phyloP scores from a whole-genome alignment of 1,139 yeast genomes.

The Diutina neorugosa region DNA sequence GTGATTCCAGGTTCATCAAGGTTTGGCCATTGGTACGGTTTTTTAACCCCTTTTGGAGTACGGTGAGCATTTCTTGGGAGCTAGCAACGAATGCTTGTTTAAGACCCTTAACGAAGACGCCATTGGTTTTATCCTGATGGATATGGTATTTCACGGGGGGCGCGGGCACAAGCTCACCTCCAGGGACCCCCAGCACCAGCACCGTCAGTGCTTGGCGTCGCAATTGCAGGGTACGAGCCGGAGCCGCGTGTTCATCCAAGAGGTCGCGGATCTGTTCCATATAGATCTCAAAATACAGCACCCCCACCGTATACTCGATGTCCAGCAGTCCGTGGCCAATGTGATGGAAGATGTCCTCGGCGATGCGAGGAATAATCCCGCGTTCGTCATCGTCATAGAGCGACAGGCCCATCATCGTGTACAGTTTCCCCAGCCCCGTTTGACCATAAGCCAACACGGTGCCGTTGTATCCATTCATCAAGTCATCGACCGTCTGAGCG shows the following conservation, averaged over 20 bases:
- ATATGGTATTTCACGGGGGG: constrained; percentile 28
- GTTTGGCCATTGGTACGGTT: constrained; percentile 52
- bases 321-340: constrained; percentile 39
- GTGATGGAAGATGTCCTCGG: constrained; percentile 49
- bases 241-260: constrained; percentile 12
- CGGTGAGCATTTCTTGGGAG: constrained; percentile 44
- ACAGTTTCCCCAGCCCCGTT: constrained; percentile 80
- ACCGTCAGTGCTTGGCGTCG: background rate
- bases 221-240: background rate
- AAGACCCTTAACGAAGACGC: constrained; percentile 61
- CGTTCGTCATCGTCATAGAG: constrained; percentile 21
- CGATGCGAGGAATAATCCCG: constrained; percentile 69
- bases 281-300: constrained; percentile 73
- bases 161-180: background rate
- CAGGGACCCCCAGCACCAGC: background rate
- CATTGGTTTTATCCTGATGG: constrained; percentile 55
- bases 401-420: constrained; percentile 44
- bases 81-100: constrained; percentile 49
- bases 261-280: constrained; percentile 69
- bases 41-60: constrained; percentile 44
- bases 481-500: constrained; percentile 48
- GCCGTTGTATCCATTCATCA: constrained; percentile 73
- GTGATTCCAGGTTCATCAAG: constrained; percentile 62
- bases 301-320: constrained; percentile 42
- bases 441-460: constrained; percentile 84